Base-by-base conservation (phyloP, 1,139 yeast species). In the Taphrina deformans region DNA sequence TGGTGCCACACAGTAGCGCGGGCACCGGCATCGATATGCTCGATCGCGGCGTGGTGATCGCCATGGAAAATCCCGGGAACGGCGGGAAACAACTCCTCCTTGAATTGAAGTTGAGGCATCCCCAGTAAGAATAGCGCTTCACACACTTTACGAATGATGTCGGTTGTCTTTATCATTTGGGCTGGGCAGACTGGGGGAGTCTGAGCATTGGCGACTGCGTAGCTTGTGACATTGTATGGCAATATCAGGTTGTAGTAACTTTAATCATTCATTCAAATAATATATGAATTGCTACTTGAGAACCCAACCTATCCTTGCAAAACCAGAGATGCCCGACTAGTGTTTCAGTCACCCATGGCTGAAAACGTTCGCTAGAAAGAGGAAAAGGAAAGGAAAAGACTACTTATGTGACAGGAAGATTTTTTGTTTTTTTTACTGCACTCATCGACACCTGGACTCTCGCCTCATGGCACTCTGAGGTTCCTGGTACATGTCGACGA, bases 41-140 rank as follows among this genome's bases (percentile, higher is more conserved):
- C 10, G 78, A 76, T 29, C 82, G 82, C 4, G 78, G 78, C 59
- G 77, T 85, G 27, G 78, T 80, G 52, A 76, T 88, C 35, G 76
- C 81, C 1, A 79, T 88, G 79, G 90, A 92, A 14, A 91, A 89
- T 73, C 96, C 96, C 0, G 77, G 78, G 69, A 80, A 83, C 6
- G 78, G 81, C 1, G 91, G 87, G 1, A 77, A 89, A 68, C 96
- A 89, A 73, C 73, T 89, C 29, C 70, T 78, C 31, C 72, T 77
- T 44, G 78, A 78, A 68, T 70, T 79, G 38, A 69, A 55, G 29
- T 24, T 65, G 55, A 24, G 63, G 23, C 23, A 38, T 38, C 18
- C 35, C 21, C 23, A 50, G 24, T 18, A 14, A 38, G 7, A 2
- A 5, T 3, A 40, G 45, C 45, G 21, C 33, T 6, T 10, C 6